Evolutionary conservation across 2,329 filamentous ascomycete species (phyloP).

Genomic region (Endothia cerciana): DNA sequence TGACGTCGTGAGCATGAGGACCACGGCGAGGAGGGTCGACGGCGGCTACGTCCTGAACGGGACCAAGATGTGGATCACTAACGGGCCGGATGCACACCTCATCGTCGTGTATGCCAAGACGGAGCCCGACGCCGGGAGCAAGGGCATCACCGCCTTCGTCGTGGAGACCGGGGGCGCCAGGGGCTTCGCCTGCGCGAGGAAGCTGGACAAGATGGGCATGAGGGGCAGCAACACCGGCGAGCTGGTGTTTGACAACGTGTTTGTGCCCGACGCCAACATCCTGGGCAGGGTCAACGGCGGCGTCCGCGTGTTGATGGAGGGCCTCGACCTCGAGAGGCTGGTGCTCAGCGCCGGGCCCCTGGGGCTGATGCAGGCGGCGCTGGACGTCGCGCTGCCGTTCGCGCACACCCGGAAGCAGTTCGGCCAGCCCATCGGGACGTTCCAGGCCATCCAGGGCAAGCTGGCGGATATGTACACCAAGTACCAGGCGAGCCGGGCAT

Average conservation of each 20-base stretch:
- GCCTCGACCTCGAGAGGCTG: constrained; percentile 89
- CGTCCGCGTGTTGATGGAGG: constrained; percentile 92
- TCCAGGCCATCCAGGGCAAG: constrained; percentile 91
- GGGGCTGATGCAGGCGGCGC: constrained; percentile 89
- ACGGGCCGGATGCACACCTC: constrained; percentile 90
- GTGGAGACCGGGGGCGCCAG: constrained; percentile 68
- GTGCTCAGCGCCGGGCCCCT: constrained; percentile 90
- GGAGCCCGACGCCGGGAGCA: constrained; percentile 74
- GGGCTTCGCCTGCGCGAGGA: constrained; percentile 85
- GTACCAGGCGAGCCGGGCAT: constrained; percentile 79
- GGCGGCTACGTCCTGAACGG: constrained; percentile 87
- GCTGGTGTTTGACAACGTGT: constrained; percentile 86
- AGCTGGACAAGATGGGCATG: constrained; percentile 98
- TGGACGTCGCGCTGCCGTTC: constrained; percentile 87
- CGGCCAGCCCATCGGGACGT: constrained; percentile 80
- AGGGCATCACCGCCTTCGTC: constrained; percentile 94
- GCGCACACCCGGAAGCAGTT: constrained; percentile 91
- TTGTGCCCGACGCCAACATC: constrained; percentile 81
- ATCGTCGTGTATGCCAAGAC: constrained; percentile 99
- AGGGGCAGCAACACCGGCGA: constrained; percentile 95
- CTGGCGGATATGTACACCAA: constrained; percentile 98
- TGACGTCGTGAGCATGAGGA: constrained; percentile 96
- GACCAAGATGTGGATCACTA: constrained; percentile 99
- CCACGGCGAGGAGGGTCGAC: constrained; percentile 76
- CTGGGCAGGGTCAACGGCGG: constrained; percentile 81